Evolutionary conservation across 768 basidiomycete genomes (phyloP).

Genomic region (Termitomyces sp.): DNA sequence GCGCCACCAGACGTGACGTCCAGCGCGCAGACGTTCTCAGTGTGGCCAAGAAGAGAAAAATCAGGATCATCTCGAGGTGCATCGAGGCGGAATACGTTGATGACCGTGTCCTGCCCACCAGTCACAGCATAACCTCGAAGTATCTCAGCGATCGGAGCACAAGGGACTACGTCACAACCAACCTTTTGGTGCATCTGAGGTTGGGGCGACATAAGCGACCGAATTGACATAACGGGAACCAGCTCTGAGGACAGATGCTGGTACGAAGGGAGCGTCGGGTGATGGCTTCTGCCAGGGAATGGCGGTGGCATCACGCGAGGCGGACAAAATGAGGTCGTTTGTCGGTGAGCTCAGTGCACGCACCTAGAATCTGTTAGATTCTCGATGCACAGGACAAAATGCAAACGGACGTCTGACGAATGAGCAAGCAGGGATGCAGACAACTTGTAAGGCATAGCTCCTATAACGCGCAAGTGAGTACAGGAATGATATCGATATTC

Average conservation of each 20-base stretch:
- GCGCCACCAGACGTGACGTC: conserved; percentile 66
- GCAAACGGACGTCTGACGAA: conserved; percentile 65
- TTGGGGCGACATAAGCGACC: conserved; percentile 74
- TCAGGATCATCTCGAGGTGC: conserved; percentile 66
- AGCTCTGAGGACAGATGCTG: conserved; percentile 53
- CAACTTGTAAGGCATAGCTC: conserved; percentile 68
- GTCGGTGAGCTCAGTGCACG: conserved; percentile 78
- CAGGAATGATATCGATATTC: conserved; percentile 19
- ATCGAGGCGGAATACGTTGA: conserved; percentile 76
- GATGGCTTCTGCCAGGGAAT: conserved; percentile 75
- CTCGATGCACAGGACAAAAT: conserved; percentile 11
- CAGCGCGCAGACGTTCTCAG: conserved; percentile 86
- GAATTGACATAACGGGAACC: conserved; percentile 81
- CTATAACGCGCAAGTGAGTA: conserved; percentile 2
- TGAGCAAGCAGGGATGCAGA: conserved; percentile 72
- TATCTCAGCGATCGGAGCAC: conserved; percentile 20
- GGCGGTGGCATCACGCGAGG: conserved; percentile 89
- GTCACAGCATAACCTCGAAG: conserved; percentile 78
- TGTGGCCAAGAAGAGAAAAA: conserved; percentile 85
- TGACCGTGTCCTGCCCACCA: conserved; percentile 85
- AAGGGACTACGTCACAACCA: conserved; percentile 25
- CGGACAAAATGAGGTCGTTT: conserved; percentile 78
- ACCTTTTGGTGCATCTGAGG: conserved; percentile 70
- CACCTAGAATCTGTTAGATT: conserved; percentile 53
- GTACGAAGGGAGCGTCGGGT: conserved; percentile 48